phyloP scores from a whole-genome alignment of 768 basidiomycete species.

The Steccherinum ochraceum region DNA sequence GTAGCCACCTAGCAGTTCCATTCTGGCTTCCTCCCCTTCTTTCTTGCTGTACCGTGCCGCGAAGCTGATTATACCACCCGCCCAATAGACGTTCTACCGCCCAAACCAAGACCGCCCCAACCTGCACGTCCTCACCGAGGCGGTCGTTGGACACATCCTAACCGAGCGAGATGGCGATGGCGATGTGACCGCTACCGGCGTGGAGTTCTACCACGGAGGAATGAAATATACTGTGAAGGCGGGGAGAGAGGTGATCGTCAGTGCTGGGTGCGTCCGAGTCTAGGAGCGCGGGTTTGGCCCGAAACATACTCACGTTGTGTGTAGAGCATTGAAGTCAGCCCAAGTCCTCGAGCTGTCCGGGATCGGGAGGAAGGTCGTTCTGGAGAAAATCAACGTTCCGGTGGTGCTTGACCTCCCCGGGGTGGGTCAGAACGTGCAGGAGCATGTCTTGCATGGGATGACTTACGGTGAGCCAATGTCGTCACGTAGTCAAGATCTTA shows the following conservation, averaged over 20 bases:
- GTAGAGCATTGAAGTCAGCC: conserved; percentile 36
- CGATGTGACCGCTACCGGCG: conserved; percentile 1
- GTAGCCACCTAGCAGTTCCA: not conserved
- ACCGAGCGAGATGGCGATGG: not conserved
- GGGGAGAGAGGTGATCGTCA: conserved; percentile 5
- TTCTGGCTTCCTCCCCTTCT: not conserved
- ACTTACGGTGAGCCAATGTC: conserved; percentile 13
- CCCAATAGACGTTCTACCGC: conserved; percentile 8
- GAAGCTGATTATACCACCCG: not conserved
- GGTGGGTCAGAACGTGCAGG: conserved; percentile 44
- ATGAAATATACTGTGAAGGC: conserved; percentile 5
- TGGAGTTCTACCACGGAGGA: conserved; percentile 8
- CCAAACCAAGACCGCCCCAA: conserved; percentile 12
- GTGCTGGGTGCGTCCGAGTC: conserved; percentile 9
- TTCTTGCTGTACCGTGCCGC: not conserved
- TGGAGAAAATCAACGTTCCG: conserved; percentile 29
- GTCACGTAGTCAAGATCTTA: not conserved
- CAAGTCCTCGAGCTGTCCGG: conserved; percentile 45
- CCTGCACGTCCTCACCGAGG: conserved; percentile 6
- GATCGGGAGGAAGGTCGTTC: conserved; percentile 32
- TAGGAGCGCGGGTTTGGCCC: no score
- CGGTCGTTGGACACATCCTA: conserved; percentile 6
- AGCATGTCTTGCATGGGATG: conserved; percentile 26
- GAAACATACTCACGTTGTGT: not conserved
- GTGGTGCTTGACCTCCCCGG: conserved; percentile 34